A percentile compares a stretch with the other conserved stretches of the same genome.
Evolutionary conservation across 805 yeast genomes (phyloP).

Genomic region (Starmera pachycereana): DNA sequence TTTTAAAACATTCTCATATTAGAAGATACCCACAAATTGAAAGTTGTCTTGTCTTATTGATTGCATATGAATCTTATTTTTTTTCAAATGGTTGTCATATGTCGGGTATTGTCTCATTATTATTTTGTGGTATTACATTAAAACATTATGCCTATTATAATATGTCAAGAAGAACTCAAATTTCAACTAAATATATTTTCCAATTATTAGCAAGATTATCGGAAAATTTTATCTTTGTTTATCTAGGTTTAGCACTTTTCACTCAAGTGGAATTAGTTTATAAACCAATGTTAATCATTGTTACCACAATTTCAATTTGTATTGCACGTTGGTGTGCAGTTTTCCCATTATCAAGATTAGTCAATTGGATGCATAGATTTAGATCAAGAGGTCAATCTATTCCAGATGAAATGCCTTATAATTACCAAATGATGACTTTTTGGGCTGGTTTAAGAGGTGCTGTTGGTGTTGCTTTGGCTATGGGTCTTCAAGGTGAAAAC

Average conservation of each 20-base stretch:
- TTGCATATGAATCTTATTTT: constrained; percentile 94
- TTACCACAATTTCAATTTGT: constrained; percentile 84
- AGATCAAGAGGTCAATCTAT: constrained; percentile 39
- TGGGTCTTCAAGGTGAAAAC: constrained; percentile 93
- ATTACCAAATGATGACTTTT: constrained; percentile 96
- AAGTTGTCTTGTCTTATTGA: constrained; percentile 79
- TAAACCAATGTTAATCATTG: constrained; percentile 85
- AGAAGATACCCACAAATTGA: constrained; percentile 96
- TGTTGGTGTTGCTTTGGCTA: constrained; percentile 97
- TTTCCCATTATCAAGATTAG: constrained; percentile 78
- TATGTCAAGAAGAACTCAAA: constrained; percentile 95
- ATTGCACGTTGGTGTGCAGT: constrained; percentile 96
- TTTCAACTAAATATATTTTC: constrained; percentile 90
- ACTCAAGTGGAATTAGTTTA: constrained; percentile 94
- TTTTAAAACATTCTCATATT: constrained; percentile 85
- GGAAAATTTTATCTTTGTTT: constrained; percentile 94
- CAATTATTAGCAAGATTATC: constrained; percentile 90
- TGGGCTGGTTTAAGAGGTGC: constrained; percentile 99
- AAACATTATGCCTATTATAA: constrained; percentile 96
- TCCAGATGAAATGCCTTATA: constrained; percentile 88
- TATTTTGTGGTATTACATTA: constrained; percentile 93
- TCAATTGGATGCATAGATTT: constrained; percentile 68
- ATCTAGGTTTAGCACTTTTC: constrained; percentile 85
- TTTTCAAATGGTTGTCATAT: constrained; percentile 98
- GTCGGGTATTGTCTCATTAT: constrained; percentile 94